Evolutionary conservation across 495 filamentous ascomycete genomes (phyloP), one percentile per base, ranked within the genome.

Genomic region (Terfezia boudieri): DNA sequence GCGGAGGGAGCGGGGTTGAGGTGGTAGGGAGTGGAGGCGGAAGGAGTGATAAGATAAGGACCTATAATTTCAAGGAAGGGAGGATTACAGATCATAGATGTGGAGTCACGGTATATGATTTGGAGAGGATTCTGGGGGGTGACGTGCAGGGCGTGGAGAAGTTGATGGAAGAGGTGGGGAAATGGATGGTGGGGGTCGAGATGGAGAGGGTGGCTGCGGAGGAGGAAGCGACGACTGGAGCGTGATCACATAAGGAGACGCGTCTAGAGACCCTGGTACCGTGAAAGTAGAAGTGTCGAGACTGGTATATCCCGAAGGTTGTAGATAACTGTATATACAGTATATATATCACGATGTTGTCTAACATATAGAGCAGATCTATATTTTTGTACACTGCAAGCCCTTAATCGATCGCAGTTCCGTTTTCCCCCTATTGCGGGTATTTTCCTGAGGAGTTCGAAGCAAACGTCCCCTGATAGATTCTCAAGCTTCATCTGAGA

Each of bases 61-160:
- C 90, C 2, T 98, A 98, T 65, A 94, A 96, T 69, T 98, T 80
- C 71, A 76, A 77, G 36, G 92, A 98, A 68, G 85, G 86, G 67
- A 74, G 90, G 52, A 87, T 92, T 58, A 95, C 90, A 2, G 90
- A 98, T 71, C 90, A 98, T 68, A 73, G 90, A 32, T 84, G 80
- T 64, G 89, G 88, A 2, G 64, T 85, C 36, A 87, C 82, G 51
- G 69, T 90, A 12, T 79, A 90, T 64, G 83, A 90, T 67, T 68
- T 98, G 53, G 80, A 83, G 51, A 78, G 82, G 63, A 81, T 95
- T 36, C 72, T 95, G 55, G 74, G 74, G 43, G 84, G 84, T 11
- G 81, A 81, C 17, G 41, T 46, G 41, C 41, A 11, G 73, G 74
- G 70, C 0, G 62, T 96, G 49, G 84, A 84, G 37, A 79, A 73